Conservation (phyloP, 129 eudicot species). For the Tagetes erecta region DNA sequence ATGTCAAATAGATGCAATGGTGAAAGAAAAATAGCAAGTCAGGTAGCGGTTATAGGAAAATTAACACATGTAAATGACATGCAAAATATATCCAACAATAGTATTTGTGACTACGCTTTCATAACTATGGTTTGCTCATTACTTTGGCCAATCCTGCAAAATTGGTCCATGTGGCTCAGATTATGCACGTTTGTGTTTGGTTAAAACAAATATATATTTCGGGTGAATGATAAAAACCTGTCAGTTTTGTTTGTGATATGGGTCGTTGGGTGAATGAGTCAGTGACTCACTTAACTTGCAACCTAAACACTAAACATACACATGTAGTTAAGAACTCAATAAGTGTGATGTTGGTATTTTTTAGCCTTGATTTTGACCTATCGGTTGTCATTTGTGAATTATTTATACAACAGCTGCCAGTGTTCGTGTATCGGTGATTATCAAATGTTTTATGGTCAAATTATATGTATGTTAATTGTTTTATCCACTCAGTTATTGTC, state of each 20-base stretch:
- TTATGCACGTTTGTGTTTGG: background rate
- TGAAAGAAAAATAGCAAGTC: background rate
- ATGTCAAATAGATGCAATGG: background rate
- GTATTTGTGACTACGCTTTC: background rate
- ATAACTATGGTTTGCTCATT: background rate
- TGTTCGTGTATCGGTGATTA: background rate
- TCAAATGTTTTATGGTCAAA: background rate
- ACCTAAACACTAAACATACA: no score
- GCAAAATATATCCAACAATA: no score
- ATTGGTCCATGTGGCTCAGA: background rate
- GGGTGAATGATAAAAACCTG: background rate
- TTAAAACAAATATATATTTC: background rate
- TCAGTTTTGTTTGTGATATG: background rate
- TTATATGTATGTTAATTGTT: background rate
- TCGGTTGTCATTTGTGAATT: background rate
- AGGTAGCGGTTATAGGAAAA: background rate
- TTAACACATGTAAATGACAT: background rate
- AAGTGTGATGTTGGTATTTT: background rate
- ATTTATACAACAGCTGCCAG: background rate
- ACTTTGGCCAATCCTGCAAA: no score
- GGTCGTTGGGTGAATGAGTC: background rate
- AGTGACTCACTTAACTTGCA: background rate
- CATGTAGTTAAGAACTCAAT: background rate
- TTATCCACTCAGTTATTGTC: no score
- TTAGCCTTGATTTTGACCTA: background rate